Evolutionary conservation across 1,284 basidiomycete genomes (phyloP), one percentile per base, ranked within the genome.

Genomic region (Coniophora puteana): DNA sequence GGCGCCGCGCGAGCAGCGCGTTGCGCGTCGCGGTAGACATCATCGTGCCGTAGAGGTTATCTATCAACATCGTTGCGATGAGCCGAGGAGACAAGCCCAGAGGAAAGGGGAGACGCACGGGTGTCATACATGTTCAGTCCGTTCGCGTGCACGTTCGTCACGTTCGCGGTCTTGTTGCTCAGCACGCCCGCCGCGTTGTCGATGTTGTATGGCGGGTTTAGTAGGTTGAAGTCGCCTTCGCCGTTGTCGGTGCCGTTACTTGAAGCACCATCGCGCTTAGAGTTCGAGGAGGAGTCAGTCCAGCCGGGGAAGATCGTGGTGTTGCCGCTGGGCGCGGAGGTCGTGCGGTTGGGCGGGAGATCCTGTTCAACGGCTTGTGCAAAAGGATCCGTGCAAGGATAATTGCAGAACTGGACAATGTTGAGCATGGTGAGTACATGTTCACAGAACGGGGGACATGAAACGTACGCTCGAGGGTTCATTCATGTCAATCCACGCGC

Each of bases 401-500:
- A 63, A 38, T 65, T 59, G 57, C 79, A 83, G 64, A 83, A 82
- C 78, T 80, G 44, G 5, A 35, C 6, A 27, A 8, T 8, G 11
- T 26, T 20, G 3, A 13, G 24, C 20, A 39, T 10, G 45, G 8
- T 48, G 34, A 20, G 32, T 11, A 13, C 30, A 37, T 22, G 8
- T 16, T 18, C 35, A 21, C 12, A 26, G 28, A 8, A 45, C 52
- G 4, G 24, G 27, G 26, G 22, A 21, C 2, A 16, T 26, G 27
- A 32, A 23, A 49, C 68, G 16, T 49, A 80, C 78, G 48, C 72
- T 83, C 4, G 80, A 58, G 10, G 82, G 80, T 46, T 84, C 82
- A 54, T 84, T 84, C 80, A 84, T 84, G 50, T 83, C 81, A 29
- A 83, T 83, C 82, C 81, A 84, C 11, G 69, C 71, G 11, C 80